Evolutionary conservation across 1,284 basidiomycete species (phyloP).

Genomic region (Pholiota adiposa): DNA sequence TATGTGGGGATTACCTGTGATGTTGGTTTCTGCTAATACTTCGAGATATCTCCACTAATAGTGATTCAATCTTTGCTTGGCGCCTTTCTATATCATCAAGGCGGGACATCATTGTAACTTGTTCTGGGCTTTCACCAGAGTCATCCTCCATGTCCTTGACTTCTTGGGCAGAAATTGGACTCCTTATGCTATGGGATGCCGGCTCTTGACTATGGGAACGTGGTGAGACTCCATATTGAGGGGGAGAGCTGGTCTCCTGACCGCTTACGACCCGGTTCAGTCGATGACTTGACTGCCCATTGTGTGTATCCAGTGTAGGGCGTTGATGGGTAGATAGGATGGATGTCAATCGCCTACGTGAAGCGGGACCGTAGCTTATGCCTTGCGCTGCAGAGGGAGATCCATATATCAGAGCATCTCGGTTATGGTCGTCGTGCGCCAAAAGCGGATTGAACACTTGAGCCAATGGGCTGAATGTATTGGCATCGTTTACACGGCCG

Average conservation of each 20-base stretch:
- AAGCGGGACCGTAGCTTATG: constrained; percentile 65
- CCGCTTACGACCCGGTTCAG: constrained; percentile 9
- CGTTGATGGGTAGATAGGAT: constrained; percentile 33
- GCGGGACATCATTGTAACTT: constrained; percentile 39
- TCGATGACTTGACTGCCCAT: constrained; percentile 3
- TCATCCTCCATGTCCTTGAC: constrained; percentile 41
- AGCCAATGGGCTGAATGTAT: constrained; percentile 66
- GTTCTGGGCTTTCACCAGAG: constrained; percentile 16
- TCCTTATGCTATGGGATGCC: constrained; percentile 3
- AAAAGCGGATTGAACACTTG: constrained; percentile 73
- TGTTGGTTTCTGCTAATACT: constrained; percentile 16
- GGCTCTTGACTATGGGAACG: constrained; percentile 19
- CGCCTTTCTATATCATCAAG: constrained; percentile 63
- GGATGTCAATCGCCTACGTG: constrained; percentile 59
- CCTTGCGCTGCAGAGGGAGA: constrained; percentile 23
- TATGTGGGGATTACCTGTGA: background rate
- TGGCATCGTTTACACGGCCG: constrained; percentile 43
- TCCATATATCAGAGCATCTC: constrained; percentile 27
- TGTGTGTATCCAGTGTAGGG: constrained; percentile 12
- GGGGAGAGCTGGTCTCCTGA: constrained; percentile 12
- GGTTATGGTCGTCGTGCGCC: constrained; percentile 48
- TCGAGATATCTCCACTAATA: constrained; percentile 48
- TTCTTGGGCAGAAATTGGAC: constrained; percentile 26
- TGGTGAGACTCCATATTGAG: constrained; percentile 8
- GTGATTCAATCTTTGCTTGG: constrained; percentile 66